Percentiles rank a stretch among this genome's conserved stretches.
phyloP scores from a whole-genome alignment of 148 eudicot species.

The Nepenthes gracilis region DNA sequence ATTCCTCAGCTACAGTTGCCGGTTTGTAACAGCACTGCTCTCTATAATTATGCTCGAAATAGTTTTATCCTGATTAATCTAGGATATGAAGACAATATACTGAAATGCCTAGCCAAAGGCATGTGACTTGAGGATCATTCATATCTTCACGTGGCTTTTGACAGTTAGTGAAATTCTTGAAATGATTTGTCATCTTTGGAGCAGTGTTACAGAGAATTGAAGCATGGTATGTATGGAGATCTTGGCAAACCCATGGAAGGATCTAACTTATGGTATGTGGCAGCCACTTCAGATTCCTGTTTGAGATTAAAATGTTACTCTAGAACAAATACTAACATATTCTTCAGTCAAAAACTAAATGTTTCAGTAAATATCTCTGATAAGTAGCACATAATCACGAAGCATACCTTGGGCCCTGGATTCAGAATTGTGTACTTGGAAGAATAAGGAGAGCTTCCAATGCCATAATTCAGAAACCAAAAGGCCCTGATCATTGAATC shows the following conservation, averaged over 20 bases:
- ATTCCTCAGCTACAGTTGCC: too few species aligned
- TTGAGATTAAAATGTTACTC: too few species aligned
- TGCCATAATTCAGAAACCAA: too few species aligned
- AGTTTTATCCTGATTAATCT: too few species aligned
- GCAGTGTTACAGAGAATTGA: slow-evolving; percentile 74
- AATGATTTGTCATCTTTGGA: slow-evolving; percentile 1
- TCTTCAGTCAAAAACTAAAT: too few species aligned
- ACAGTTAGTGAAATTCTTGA: neutral
- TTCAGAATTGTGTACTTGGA: neutral
- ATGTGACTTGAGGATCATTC: neutral
- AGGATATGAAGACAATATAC: too few species aligned
- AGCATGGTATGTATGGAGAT: slow-evolving; percentile 54
- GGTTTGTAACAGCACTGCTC: too few species aligned
- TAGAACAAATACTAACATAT: too few species aligned
- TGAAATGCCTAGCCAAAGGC: neutral
- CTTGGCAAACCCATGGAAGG: slow-evolving; percentile 72
- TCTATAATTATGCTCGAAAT: too few species aligned
- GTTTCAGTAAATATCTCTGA: too few species aligned
- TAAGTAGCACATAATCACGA: neutral
- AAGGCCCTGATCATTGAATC: too few species aligned
- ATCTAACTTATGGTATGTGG: slow-evolving; percentile 62
- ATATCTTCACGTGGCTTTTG: neutral
- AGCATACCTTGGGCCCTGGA: neutral
- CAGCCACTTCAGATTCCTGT: neutral
- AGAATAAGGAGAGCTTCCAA: neutral